phyloP scores from a whole-genome alignment of 192 early-diverging fungal genomes.

The Funneliformis geosporum region DNA sequence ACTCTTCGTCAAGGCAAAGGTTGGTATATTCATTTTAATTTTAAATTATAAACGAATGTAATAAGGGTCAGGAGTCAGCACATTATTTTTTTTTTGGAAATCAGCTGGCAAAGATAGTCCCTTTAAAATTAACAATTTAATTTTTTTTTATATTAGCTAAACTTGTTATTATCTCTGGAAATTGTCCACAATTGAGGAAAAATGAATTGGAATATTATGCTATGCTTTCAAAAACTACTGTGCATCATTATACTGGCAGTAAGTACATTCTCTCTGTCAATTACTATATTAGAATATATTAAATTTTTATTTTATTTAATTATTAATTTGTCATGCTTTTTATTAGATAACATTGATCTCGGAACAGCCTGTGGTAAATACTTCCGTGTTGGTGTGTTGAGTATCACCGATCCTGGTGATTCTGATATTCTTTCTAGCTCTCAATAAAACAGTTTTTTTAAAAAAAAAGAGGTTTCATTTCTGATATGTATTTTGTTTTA shows the following conservation, averaged over 20 bases:
- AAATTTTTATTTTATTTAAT: slow-evolving; percentile 24
- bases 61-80: slow-evolving; percentile 48
- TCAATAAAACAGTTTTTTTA: neutral
- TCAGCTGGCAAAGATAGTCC: slow-evolving; percentile 37
- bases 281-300: neutral
- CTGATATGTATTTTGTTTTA: too few species aligned
- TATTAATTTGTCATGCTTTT: neutral
- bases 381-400: slow-evolving; percentile 91
- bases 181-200: slow-evolving; percentile 99
- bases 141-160: slow-evolving; percentile 66
- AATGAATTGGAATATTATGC: slow-evolving; percentile 99
- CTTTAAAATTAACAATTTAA: slow-evolving; percentile 25
- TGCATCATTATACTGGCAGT: slow-evolving; percentile 99
- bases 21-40: slow-evolving; percentile 42
- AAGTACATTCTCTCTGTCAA: slow-evolving; percentile 46
- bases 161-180: slow-evolving; percentile 98
- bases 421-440: slow-evolving; percentile 43
- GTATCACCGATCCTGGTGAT: slow-evolving; percentile 89
- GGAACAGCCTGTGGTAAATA: slow-evolving; percentile 99
- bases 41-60: slow-evolving; percentile 10
- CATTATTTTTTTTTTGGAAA: slow-evolving; percentile 6
- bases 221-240: slow-evolving; percentile 99
- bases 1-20: slow-evolving; percentile 93
- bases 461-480: too few species aligned
- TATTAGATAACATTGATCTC: slow-evolving; percentile 93